These are phyloP conservation scores for Trichoderma sp. DNA, from an alignment of 2,329 filamentous ascomycete species.

Conservation along the genomic window DNA sequence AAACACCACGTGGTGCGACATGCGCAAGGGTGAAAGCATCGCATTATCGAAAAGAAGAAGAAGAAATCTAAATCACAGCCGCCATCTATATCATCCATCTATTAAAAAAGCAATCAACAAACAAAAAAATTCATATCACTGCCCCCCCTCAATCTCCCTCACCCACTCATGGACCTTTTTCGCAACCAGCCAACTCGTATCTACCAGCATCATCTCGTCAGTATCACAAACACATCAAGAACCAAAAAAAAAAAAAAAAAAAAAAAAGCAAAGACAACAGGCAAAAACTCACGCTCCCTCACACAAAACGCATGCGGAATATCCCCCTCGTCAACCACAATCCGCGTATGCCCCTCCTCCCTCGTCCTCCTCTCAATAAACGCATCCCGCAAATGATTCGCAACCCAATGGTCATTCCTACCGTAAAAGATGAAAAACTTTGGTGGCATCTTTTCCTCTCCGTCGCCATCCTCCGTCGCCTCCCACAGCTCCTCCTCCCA, in stretches of 20 bases:
- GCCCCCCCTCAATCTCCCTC: conserved; percentile 32
- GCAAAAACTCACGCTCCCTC: conserved; percentile 37
- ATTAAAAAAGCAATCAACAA: not conserved
- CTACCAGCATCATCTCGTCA: conserved; percentile 26
- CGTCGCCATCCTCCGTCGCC: conserved; percentile 28
- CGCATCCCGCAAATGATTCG: conserved; percentile 55
- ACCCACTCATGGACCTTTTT: conserved; percentile 36
- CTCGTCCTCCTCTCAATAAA: conserved; percentile 52
- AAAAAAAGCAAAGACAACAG: not conserved
- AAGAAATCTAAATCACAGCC: not conserved
- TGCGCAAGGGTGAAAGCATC: not conserved
- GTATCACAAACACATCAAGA: not conserved
- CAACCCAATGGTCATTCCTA: conserved; percentile 63
- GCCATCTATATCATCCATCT: not conserved
- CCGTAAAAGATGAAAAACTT: conserved; percentile 64
- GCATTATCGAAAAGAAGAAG: not conserved
- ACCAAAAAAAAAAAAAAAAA: not conserved
- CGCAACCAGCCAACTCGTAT: conserved; percentile 36
- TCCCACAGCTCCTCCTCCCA: conserved; percentile 65
- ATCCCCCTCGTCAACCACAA: conserved; percentile 57
- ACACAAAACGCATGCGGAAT: conserved; percentile 64
- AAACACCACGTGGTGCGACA: not conserved
- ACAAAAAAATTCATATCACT: not conserved
- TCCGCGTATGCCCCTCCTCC: conserved; percentile 45
- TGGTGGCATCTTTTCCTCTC: conserved; percentile 39